Conservation (phyloP, 352 stramenopile species). For the Globisporangium iwayamae region DNA sequence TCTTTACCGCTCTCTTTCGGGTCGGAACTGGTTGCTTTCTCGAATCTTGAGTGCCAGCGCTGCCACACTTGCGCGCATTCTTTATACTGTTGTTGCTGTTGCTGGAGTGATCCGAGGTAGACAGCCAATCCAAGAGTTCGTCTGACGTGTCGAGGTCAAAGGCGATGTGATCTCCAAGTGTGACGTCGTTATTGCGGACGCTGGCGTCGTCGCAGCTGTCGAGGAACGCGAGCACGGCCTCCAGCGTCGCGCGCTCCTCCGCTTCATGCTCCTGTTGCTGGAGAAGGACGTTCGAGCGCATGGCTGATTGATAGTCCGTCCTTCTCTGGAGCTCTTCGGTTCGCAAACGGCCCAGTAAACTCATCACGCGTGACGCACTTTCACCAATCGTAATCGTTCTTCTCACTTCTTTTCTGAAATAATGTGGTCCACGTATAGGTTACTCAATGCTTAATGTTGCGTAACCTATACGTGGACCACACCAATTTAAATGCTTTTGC, state of each 20-base stretch:
- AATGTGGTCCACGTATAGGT: too few species aligned
- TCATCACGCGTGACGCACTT: too few species aligned
- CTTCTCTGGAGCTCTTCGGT: too few species aligned
- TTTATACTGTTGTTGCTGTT: not conserved
- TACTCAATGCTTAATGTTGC: too few species aligned
- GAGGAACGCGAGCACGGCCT: slow-evolving; percentile 20
- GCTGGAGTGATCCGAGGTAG: not conserved
- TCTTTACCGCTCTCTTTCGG: not conserved
- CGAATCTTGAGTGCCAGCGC: not conserved
- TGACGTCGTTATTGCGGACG: not conserved
- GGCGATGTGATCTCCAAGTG: not conserved
- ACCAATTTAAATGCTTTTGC: too few species aligned
- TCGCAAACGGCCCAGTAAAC: too few species aligned
- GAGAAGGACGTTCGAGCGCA: too few species aligned
- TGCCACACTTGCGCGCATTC: not conserved
- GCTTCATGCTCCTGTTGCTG: too few species aligned
- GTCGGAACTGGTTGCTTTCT: not conserved
- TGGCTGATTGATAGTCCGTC: too few species aligned
- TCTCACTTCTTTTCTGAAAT: too few species aligned
- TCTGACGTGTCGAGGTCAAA: not conserved
- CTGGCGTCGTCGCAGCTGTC: slow-evolving; percentile 11
- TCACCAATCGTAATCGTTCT: too few species aligned
- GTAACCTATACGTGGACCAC: too few species aligned
- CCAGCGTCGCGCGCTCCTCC: slow-evolving; percentile 17
- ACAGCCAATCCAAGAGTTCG: not conserved